Evolutionary conservation across 805 yeast genomes (phyloP).

Genomic region (Cyberlindnera suaveolens): DNA sequence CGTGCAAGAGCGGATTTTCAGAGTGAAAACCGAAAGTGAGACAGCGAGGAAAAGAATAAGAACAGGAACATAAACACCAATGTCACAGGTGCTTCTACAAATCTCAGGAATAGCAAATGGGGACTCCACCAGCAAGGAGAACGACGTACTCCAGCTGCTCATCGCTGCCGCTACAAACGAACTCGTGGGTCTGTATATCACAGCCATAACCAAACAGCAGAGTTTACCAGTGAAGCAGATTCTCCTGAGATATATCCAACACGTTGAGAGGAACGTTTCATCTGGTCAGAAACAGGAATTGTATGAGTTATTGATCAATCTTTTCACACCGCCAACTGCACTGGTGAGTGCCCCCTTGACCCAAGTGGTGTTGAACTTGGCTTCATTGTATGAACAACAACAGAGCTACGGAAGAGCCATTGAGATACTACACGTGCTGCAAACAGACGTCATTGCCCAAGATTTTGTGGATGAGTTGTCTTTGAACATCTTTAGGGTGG

Average conservation of each 20-base stretch:
- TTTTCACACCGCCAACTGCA: conserved; percentile 19
- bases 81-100: conserved; percentile 13
- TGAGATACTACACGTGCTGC: conserved; percentile 8
- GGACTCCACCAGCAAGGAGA: conserved; percentile 7
- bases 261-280: neutral
- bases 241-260: conserved; percentile 7
- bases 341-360: conserved; percentile 9
- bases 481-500: conserved; percentile 11
- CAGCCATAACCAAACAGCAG: conserved; percentile 17
- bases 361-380: conserved; percentile 8
- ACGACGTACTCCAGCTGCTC: conserved; percentile 8
- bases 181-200: conserved; percentile 3
- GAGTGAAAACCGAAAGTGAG: too few species aligned
- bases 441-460: conserved; percentile 12
- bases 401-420: conserved; percentile 2
- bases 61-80: neutral
- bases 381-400: conserved; percentile 9
- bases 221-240: conserved; percentile 15
- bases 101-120: conserved; percentile 14
- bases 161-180: neutral
- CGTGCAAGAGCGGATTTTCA: too few species aligned
- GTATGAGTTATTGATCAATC: conserved; percentile 7
- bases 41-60: too few species aligned
- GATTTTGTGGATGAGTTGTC: conserved; percentile 11
- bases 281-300: neutral